Conservation (phyloP, 164 flowering plant species). For the Annona squamosa region DNA sequence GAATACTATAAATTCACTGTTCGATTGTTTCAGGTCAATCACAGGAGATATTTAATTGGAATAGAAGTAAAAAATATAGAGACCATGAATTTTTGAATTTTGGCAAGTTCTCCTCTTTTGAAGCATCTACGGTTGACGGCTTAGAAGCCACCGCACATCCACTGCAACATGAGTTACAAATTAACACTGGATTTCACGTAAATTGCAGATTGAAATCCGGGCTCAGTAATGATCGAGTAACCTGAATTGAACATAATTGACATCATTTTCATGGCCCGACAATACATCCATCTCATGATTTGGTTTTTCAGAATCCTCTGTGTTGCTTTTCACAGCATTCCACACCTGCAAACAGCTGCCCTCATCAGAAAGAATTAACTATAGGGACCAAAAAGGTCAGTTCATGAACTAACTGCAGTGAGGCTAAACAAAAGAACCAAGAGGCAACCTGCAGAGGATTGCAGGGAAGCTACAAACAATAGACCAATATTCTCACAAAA, state of each 20-base stretch:
- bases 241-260: constrained; percentile 95
- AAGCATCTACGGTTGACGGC: constrained; percentile 42
- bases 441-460: neutral
- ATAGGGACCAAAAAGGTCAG: neutral
- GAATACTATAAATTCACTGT: neutral
- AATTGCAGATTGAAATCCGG: neutral
- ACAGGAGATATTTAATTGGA: constrained; percentile 1
- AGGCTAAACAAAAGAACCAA: neutral
- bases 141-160: constrained; percentile 80
- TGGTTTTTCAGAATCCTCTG: constrained; percentile 63
- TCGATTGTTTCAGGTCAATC: neutral
- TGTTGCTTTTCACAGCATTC: constrained; percentile 59
- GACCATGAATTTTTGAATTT: constrained; percentile 81
- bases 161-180: constrained; percentile 33
- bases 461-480: too few species aligned
- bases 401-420: neutral
- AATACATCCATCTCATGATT: constrained; percentile 82
- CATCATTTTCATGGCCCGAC: constrained; percentile 93
- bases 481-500: too few species aligned
- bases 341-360: constrained; percentile 54
- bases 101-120: constrained; percentile 59
- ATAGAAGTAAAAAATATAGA: constrained; percentile 15
- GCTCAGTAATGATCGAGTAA: constrained; percentile 16
- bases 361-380: constrained; percentile 3
- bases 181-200: neutral